A percentile compares a stretch with the other conserved stretches of the same genome.
Conservation (phyloP, 306 rosid genomes). For the Biancaea sappan region DNA sequence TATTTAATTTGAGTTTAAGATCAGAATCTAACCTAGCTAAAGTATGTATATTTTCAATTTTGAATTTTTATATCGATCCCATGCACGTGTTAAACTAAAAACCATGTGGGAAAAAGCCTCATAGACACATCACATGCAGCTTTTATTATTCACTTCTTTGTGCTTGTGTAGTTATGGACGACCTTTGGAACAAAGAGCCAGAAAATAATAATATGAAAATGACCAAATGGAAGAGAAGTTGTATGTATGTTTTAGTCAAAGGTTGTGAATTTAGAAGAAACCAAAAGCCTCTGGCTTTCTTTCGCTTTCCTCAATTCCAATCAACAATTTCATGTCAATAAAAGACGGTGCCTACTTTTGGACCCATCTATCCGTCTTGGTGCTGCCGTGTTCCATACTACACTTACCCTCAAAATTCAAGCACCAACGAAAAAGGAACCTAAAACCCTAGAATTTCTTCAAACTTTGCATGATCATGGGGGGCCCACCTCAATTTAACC, state of each 20-base stretch:
- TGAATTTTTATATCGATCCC: not conserved
- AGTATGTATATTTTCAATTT: not conserved
- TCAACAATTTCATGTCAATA: slow-evolving; percentile 51
- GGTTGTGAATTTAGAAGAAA: slow-evolving; percentile 38
- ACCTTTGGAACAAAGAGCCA: slow-evolving; percentile 8
- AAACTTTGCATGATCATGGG: not conserved
- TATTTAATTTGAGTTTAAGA: not conserved
- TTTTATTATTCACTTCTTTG: slow-evolving; percentile 24
- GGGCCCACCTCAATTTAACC: no score
- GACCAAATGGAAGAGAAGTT: not conserved
- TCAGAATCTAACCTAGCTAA: not conserved
- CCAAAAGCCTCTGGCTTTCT: slow-evolving; percentile 26
- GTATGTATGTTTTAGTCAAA: slow-evolving; percentile 4
- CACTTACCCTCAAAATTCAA: slow-evolving; percentile 51
- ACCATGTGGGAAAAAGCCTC: slow-evolving; percentile 27
- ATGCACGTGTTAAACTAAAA: slow-evolving; percentile 32
- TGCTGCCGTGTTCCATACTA: slow-evolving; percentile 71
- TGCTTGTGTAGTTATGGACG: slow-evolving; percentile 1
- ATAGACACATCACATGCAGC: slow-evolving; percentile 36
- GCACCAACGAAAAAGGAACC: slow-evolving; percentile 36
- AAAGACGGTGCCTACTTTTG: slow-evolving; percentile 94
- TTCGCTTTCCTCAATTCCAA: slow-evolving; percentile 32
- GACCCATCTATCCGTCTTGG: slow-evolving; percentile 47
- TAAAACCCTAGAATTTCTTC: slow-evolving; percentile 37
- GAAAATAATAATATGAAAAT: not conserved